These are phyloP conservation scores for Diaporthe capsici DNA, from an alignment of 2,329 filamentous ascomycete genomes.

Conservation along the genomic window DNA sequence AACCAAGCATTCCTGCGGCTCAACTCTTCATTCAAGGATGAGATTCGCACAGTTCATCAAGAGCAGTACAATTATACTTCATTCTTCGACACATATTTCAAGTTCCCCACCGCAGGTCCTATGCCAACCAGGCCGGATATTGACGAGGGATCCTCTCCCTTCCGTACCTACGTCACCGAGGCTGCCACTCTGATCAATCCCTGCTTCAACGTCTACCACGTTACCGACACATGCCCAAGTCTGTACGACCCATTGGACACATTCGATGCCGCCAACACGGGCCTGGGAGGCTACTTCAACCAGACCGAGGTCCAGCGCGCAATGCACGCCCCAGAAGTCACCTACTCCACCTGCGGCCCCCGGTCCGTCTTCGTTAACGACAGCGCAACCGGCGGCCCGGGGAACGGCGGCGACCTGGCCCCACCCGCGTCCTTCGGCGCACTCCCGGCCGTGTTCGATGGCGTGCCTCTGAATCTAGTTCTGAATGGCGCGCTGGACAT, in stretches of 20 bases:
- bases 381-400: constrained; percentile 44
- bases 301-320: constrained; percentile 77
- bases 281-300: constrained; percentile 75
- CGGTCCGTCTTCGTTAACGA: constrained; percentile 51
- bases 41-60: constrained; percentile 68
- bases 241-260: constrained; percentile 75
- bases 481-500: constrained; percentile 80
- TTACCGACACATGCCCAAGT: constrained; percentile 73
- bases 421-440: constrained; percentile 67
- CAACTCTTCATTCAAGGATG: constrained; percentile 67
- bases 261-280: constrained; percentile 68
- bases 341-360: constrained; percentile 41
- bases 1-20: constrained; percentile 71
- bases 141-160: constrained; percentile 67
- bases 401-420: constrained; percentile 62
- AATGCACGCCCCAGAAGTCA: constrained; percentile 72
- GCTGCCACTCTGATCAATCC: constrained; percentile 73
- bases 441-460: constrained; percentile 80
- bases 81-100: constrained; percentile 70
- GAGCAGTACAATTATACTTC: constrained; percentile 71
- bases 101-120: constrained; percentile 74
- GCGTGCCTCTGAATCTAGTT: constrained; percentile 79
- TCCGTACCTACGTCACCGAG: constrained; percentile 63
- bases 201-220: constrained; percentile 81
- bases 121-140: constrained; percentile 61